Percentiles rank a stretch among this genome's conserved stretches.
phyloP scores from a whole-genome alignment of 2,329 filamentous ascomycete genomes.

The Ceratocystis albifundus region DNA sequence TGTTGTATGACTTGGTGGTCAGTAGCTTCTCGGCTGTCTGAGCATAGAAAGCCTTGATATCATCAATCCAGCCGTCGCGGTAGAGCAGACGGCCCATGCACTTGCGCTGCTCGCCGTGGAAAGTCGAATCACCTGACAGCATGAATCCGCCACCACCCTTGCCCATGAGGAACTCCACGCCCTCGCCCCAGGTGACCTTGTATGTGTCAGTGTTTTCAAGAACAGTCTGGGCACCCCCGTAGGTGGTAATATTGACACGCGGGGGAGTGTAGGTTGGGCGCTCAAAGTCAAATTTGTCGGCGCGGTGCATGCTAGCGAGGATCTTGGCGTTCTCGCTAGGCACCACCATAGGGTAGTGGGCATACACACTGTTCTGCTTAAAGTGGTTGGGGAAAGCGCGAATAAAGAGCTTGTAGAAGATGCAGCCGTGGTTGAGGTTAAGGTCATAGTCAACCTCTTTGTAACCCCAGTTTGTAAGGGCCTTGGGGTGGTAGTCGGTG shows the following conservation, averaged over 20 bases:
- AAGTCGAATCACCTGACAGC: constrained; percentile 41
- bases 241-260: constrained; percentile 47
- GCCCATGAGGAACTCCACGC: constrained; percentile 52
- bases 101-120: constrained; percentile 41
- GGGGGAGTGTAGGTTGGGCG: constrained; percentile 43
- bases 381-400: constrained; percentile 69
- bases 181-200: constrained; percentile 52
- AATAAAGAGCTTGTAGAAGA: constrained; percentile 75
- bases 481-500: constrained; percentile 59
- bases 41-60: constrained; percentile 57
- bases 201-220: constrained; percentile 51
- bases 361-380: constrained; percentile 65
- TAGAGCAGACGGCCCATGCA: constrained; percentile 48
- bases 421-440: constrained; percentile 65
- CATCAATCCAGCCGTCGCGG: constrained; percentile 48
- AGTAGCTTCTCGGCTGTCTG: constrained; percentile 51
- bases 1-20: constrained; percentile 48
- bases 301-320: constrained; percentile 54
- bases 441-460: constrained; percentile 62
- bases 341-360: constrained; percentile 62
- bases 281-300: constrained; percentile 57
- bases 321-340: constrained; percentile 63
- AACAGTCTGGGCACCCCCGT: constrained; percentile 49
- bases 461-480: constrained; percentile 76
- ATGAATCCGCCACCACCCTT: constrained; percentile 43